Evolutionary conservation across 306 rosid genomes (phyloP).

Genomic region (Echinosophora koreensis): DNA sequence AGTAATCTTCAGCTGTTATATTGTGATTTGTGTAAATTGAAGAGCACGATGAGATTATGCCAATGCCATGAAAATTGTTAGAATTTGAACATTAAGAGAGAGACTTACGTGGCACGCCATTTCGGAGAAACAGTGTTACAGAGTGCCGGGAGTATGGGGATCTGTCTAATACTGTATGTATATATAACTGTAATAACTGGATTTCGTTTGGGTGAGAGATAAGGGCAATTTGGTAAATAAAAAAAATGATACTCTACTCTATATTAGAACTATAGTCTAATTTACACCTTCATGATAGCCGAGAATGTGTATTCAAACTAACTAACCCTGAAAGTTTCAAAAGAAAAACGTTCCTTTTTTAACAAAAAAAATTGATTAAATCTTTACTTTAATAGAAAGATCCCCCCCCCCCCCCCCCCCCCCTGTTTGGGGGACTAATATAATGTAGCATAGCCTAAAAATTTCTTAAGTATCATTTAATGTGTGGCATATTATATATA

Average conservation of each 20-base stretch:
- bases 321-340: slow-evolving; percentile 41
- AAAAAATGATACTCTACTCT: no score
- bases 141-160: background rate
- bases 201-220: slow-evolving; percentile 1
- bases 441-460: no score
- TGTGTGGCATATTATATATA: no score
- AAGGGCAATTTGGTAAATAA: slow-evolving; percentile 45
- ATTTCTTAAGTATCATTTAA: no score
- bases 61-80: slow-evolving; percentile 8
- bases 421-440: no score
- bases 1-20: slow-evolving; percentile 30
- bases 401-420: no score
- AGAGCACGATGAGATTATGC: slow-evolving; percentile 16
- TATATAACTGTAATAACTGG: background rate
- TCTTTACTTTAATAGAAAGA: no score
- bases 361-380: no score
- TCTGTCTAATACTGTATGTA: background rate
- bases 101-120: slow-evolving; percentile 53
- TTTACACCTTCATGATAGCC: slow-evolving; percentile 40
- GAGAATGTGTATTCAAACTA: slow-evolving; percentile 37
- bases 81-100: slow-evolving; percentile 21
- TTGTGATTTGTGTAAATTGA: slow-evolving; percentile 27
- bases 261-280: background rate
- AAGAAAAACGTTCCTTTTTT: background rate
- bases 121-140: slow-evolving; percentile 33